A percentile compares a stretch with the other conserved stretches of the same genome.
Evolutionary conservation across 345 rosid genomes (phyloP).

Genomic region (Salix viminalis): DNA sequence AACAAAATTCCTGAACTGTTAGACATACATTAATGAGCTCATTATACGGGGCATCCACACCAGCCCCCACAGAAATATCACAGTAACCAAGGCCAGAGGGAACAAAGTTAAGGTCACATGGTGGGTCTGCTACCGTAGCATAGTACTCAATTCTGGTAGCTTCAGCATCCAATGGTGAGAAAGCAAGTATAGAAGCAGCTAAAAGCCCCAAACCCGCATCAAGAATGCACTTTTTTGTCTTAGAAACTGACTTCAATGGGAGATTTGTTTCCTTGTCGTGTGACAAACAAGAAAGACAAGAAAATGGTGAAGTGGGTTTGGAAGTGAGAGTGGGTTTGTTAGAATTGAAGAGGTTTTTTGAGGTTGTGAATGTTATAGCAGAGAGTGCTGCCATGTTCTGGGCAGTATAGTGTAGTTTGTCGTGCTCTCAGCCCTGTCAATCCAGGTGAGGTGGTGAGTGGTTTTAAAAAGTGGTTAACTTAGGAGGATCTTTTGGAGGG

Average conservation of each 20-base stretch:
- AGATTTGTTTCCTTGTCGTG: constrained; percentile 14
- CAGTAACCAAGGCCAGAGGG: constrained; percentile 87
- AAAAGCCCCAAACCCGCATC: constrained; percentile 60
- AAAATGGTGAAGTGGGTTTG: constrained; percentile 20
- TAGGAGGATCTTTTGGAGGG: background rate
- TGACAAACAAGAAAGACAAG: constrained; percentile 11
- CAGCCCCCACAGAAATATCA: constrained; percentile 60
- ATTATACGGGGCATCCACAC: constrained; percentile 66
- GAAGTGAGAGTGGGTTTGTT: constrained; percentile 5
- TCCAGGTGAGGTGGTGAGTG: background rate
- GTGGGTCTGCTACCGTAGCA: constrained; percentile 82
- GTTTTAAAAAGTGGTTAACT: constrained; percentile 8
- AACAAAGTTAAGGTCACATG: constrained; percentile 59
- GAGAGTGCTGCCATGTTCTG: constrained; percentile 26
- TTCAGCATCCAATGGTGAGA: constrained; percentile 65
- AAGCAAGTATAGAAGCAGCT: constrained; percentile 59
- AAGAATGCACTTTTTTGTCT: constrained; percentile 29
- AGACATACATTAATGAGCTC: constrained; percentile 69
- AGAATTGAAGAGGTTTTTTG: background rate
- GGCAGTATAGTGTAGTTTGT: background rate
- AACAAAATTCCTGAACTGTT: background rate
- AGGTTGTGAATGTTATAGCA: constrained; percentile 16
- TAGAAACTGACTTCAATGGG: constrained; percentile 14
- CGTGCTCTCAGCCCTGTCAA: too few relatives aligned
- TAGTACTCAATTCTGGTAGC: constrained; percentile 86